phyloP scores from a whole-genome alignment of 1,284 basidiomycete species.

The Flammula alnicola region DNA sequence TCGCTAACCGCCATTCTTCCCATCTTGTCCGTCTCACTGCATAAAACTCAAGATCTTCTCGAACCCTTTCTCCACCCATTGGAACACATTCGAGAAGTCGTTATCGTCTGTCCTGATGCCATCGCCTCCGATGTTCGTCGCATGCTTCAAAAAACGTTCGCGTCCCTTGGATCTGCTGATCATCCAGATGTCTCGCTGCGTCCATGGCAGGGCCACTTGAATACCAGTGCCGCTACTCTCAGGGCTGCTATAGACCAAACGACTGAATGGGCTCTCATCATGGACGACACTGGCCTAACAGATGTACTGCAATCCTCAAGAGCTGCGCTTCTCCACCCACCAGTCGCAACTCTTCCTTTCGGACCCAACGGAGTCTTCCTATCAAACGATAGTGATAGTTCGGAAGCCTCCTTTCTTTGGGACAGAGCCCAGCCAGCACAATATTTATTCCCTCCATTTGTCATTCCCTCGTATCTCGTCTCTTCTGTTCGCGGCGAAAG shows the following conservation, averaged over 20 bases:
- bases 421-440: conserved; percentile 39
- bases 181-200: conserved; percentile 50
- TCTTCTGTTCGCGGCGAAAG: conserved; percentile 16
- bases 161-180: conserved; percentile 14
- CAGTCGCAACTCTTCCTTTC: conserved; percentile 15
- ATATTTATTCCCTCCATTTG: conserved; percentile 63
- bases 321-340: conserved; percentile 17
- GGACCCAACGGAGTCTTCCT: conserved; percentile 13
- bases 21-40: conserved; percentile 42
- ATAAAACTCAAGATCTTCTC: conserved; percentile 14
- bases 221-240: conserved; percentile 37
- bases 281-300: conserved; percentile 41
- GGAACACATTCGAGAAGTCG: conserved; percentile 44
- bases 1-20: conserved; percentile 57
- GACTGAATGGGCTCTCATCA: conserved; percentile 55
- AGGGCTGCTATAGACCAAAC: conserved; percentile 40
- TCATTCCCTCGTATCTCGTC: conserved; percentile 43
- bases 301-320: conserved; percentile 8
- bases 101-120: conserved; percentile 50
- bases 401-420: conserved; percentile 7
- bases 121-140: conserved; percentile 40
- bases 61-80: conserved; percentile 30
- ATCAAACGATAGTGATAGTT: neutral
- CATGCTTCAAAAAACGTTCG: conserved; percentile 34
- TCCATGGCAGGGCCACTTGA: conserved; percentile 35